These are phyloP conservation scores for Leptosphaerulina australis DNA, from an alignment of 2,329 filamentous ascomycete species.

Conservation along the genomic window DNA sequence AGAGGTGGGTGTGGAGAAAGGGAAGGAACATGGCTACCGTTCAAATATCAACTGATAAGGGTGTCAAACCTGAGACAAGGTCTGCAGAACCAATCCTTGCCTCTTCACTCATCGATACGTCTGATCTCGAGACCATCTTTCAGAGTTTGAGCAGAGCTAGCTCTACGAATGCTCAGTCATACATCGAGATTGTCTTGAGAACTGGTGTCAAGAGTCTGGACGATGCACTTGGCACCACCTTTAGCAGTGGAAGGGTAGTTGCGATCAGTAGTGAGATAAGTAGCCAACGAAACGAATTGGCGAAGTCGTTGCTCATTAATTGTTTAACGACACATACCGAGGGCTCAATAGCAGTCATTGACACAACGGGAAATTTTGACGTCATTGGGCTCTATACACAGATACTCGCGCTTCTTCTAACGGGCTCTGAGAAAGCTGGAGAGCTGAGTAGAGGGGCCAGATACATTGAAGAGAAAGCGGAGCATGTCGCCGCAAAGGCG, in stretches of 20 bases:
- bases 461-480: no score
- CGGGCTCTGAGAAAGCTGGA: neutral
- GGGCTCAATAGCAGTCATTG: constrained; percentile 52
- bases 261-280: constrained; percentile 6
- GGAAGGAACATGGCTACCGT: neutral
- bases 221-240: neutral
- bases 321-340: constrained; percentile 44
- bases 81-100: constrained; percentile 7
- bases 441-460: no score
- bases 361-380: constrained; percentile 55
- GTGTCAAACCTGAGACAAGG: neutral
- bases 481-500: constrained; percentile 12
- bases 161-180: neutral
- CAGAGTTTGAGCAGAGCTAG: neutral
- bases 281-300: neutral
- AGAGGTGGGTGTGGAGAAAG: neutral
- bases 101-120: neutral
- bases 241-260: neutral
- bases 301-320: constrained; percentile 45
- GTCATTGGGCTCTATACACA: constrained; percentile 43
- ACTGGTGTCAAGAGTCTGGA: neutral
- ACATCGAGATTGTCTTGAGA: neutral
- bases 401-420: no score
- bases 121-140: neutral
- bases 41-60: neutral